These are phyloP conservation scores for Breynia disticha DNA, from an alignment of 441 rosid genomes.

Conservation along the genomic window DNA sequence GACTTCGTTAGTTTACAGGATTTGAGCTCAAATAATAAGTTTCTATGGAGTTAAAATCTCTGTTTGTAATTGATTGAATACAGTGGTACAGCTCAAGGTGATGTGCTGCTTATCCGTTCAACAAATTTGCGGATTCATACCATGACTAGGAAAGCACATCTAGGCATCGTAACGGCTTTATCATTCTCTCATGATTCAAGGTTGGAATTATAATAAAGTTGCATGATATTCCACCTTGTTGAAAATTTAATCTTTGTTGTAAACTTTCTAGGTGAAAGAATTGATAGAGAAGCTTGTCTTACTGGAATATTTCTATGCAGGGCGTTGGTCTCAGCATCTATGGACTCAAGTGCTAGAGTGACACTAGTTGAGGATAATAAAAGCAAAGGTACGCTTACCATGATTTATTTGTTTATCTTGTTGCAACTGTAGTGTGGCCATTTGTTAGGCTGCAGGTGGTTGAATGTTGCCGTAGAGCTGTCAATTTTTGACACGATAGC, in stretches of 20 bases:
- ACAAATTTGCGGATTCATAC: conserved; percentile 32
- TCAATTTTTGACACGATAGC: too few relatives aligned
- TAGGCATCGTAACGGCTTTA: conserved; percentile 75
- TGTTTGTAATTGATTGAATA: conserved; percentile 16
- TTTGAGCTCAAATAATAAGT: conserved; percentile 10
- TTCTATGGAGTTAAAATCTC: not conserved
- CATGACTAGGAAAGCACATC: conserved; percentile 60
- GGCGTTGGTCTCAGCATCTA: conserved; percentile 70
- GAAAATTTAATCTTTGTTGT: not conserved
- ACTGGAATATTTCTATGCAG: conserved; percentile 29
- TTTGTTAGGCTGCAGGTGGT: too few relatives aligned
- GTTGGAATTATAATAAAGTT: conserved; percentile 24
- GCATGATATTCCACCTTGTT: not conserved
- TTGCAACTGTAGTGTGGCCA: not conserved
- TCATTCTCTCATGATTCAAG: conserved; percentile 84
- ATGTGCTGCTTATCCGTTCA: conserved; percentile 49
- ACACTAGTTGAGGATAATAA: conserved; percentile 42
- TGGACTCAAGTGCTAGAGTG: conserved; percentile 90
- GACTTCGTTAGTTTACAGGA: conserved; percentile 4
- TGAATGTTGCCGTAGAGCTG: too few relatives aligned
- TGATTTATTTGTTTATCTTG: not conserved
- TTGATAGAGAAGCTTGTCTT: conserved; percentile 13
- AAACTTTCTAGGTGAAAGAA: conserved; percentile 4
- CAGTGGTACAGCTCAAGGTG: conserved; percentile 75
- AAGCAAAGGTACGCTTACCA: conserved; percentile 24